Base-by-base conservation (phyloP, 2,329 filamentous ascomycete species). In the Epichloe sp. region DNA sequence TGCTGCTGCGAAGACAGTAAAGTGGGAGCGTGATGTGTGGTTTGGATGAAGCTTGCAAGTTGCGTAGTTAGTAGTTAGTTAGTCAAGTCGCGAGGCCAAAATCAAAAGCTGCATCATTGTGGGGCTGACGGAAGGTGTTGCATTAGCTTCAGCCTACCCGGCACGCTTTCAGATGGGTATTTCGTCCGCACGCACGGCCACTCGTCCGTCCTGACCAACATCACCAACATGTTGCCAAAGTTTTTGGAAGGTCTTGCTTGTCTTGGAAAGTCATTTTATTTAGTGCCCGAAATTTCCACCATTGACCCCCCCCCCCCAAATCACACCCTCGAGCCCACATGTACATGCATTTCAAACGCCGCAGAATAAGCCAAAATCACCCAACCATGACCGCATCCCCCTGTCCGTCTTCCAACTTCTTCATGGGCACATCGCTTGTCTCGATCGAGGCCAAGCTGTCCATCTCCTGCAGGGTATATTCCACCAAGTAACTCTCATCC, bases 401-500 rank as follows among this genome's bases (percentile, higher is more conserved):
- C 50, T 44, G 31, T 23, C 51, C 70, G 53, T 63, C 73, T 54
- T 64, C 72, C 43, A 59, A 49, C 47, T 68, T 61, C 51, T 60
- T 63, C 62, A 68, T 64, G 47, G 59, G 45, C 17, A 56, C 56
- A 50, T 64, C 63, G 10, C 63, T 59, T 7, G 65, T 66, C 50
- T 70, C 54, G 44, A 68, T 60, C 7, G 77, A 75, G 41, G 73
- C 74, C 54, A 84, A 75, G 64, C 76, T 85, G 62, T 95, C 89
- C 90, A 97, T 97, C 71, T 95, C 87, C 61, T 83, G 79, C 55
- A 97, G 72, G 55, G 91, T 94, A 76, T 94, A 97, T 68, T 95
- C 88, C 41, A 97, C 79, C 60, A 98, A 69, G 68, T 90, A 97
- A 63, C 90, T 95, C 72, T 97, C 93, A 64, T 97, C 91, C 41